phyloP scores from a whole-genome alignment of 257 asterid species.

The Primulina tabacum region DNA sequence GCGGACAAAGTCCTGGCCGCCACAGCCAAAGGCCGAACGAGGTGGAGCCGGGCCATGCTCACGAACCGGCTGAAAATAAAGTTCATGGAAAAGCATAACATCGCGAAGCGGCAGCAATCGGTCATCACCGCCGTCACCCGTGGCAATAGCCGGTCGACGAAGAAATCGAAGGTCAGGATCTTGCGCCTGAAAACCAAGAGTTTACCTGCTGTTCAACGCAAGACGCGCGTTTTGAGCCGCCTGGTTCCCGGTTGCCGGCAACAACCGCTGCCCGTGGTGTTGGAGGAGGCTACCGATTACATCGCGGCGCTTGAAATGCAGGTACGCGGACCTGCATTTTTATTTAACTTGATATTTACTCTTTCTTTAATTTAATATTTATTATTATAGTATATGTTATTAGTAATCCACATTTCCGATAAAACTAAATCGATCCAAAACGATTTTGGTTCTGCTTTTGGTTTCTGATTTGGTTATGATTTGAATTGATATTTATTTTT shows the following conservation, averaged over 20 bases:
- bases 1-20: conserved; percentile 74
- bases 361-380: too few relatives aligned
- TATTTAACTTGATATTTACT: too few relatives aligned
- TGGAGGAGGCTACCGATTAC: conserved; percentile 86
- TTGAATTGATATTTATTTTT: too few relatives aligned
- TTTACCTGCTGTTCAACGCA: conserved; percentile 74
- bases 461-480: too few relatives aligned
- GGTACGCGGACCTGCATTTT: conserved; percentile 23
- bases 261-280: conserved; percentile 75
- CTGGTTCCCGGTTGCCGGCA: conserved; percentile 91
- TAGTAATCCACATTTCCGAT: too few relatives aligned
- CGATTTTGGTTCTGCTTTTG: too few relatives aligned
- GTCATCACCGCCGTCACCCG: conserved; percentile 34
- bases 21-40: conserved; percentile 73
- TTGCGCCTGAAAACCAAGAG: conserved; percentile 58
- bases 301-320: conserved; percentile 98
- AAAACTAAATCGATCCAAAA: too few relatives aligned
- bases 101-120: conserved; percentile 46
- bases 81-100: conserved; percentile 60
- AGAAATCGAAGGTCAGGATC: conserved; percentile 61
- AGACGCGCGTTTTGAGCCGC: conserved; percentile 61
- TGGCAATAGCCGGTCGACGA: conserved; percentile 49
- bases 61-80: conserved; percentile 67
- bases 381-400: too few relatives aligned
- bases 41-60: conserved; percentile 94